Conservation (phyloP, 768 basidiomycete species). For the Tylopilus subfusipes region DNA sequence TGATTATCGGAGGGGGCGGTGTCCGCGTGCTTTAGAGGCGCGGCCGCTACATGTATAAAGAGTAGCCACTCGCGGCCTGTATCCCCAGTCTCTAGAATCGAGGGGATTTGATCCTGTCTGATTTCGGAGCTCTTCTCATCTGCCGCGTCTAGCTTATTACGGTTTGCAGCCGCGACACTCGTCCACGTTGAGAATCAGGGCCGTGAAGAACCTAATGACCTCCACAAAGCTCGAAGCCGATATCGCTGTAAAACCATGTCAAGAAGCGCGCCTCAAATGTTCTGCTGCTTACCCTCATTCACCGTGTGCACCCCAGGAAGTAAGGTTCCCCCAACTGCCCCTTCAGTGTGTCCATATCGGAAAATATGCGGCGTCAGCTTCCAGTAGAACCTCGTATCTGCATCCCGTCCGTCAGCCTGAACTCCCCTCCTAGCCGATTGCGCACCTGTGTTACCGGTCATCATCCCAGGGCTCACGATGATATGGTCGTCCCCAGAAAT, state of each 20-base stretch:
- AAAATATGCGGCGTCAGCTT: constrained; percentile 55
- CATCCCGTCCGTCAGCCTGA: background rate
- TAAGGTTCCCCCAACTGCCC: constrained; percentile 27
- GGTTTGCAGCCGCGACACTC: too few relatives aligned
- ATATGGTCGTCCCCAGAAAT: constrained; percentile 34
- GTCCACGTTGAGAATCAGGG: constrained; percentile 65
- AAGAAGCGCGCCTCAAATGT: background rate
- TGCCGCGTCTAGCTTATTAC: too few relatives aligned
- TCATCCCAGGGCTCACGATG: constrained; percentile 50
- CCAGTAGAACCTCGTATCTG: constrained; percentile 49
- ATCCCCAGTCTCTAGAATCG: too few relatives aligned
- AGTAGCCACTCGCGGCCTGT: too few relatives aligned
- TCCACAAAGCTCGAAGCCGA: constrained; percentile 53
- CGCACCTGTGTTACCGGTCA: constrained; percentile 52
- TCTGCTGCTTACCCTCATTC: constrained; percentile 54
- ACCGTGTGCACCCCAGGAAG: constrained; percentile 60
- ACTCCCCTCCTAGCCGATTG: background rate
- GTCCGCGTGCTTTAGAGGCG: too few relatives aligned
- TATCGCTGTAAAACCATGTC: constrained; percentile 32
- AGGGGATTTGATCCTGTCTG: too few relatives aligned
- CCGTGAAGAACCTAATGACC: constrained; percentile 62
- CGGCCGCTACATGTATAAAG: too few relatives aligned
- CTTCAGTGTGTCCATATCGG: constrained; percentile 50
- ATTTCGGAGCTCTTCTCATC: too few relatives aligned
- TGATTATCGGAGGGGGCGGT: too few relatives aligned